Conservation (phyloP, 2,329 filamentous ascomycete genomes). For the Fusarium sp. region DNA sequence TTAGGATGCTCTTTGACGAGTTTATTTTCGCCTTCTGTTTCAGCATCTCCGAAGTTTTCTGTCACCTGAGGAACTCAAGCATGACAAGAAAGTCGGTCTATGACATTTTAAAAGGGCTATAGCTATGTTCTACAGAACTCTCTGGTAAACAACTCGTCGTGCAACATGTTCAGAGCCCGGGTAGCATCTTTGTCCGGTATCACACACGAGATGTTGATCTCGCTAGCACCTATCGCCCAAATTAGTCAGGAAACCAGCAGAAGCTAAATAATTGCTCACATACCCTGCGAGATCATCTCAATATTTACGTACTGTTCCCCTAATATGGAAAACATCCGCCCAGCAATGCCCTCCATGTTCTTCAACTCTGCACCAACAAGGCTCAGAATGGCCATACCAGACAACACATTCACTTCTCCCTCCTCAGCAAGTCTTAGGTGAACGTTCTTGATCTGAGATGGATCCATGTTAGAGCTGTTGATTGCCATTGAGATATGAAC, state of each 20-base stretch:
- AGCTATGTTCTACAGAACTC: neutral
- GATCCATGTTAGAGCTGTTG: neutral
- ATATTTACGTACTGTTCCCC: neutral
- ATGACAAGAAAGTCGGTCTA: too few relatives aligned
- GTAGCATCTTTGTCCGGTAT: neutral
- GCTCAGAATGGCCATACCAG: neutral
- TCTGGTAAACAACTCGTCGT: neutral
- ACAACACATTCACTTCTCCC: neutral
- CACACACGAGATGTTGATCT: neutral
- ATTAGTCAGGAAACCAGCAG: neutral
- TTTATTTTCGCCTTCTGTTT: too few relatives aligned
- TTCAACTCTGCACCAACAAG: neutral
- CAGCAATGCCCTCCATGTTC: neutral
- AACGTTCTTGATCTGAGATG: neutral
- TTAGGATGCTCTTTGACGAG: too few relatives aligned
- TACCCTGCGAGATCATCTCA: constrained; percentile 1
- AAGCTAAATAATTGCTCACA: accelerated
- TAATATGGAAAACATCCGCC: neutral
- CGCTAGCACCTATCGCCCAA: neutral
- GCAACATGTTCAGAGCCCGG: neutral
- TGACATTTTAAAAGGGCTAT: too few relatives aligned
- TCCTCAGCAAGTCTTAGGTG: neutral
- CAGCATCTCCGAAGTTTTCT: too few relatives aligned
- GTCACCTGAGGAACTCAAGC: too few relatives aligned
- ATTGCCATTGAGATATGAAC: neutral